Evolutionary conservation across 768 basidiomycete genomes (phyloP).

Genomic region (Calocybe gangraenosa): DNA sequence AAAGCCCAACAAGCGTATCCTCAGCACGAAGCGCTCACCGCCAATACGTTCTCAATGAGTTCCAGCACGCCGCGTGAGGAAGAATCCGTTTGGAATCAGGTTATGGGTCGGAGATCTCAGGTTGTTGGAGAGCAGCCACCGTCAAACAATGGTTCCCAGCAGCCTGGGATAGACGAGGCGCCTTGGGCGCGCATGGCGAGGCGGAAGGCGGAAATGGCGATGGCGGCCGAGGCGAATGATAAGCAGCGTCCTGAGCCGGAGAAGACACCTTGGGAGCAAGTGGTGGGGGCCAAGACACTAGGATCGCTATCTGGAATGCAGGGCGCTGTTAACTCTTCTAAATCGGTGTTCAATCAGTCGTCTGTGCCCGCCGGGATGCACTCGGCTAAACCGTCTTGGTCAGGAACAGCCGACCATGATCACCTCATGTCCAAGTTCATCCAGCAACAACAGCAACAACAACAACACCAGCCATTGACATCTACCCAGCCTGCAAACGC

Average conservation of each 20-base stretch:
- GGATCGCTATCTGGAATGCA: neutral
- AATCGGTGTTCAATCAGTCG: constrained; percentile 7
- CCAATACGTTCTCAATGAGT: neutral
- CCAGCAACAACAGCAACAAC: no score
- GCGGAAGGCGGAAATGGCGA: constrained; percentile 5
- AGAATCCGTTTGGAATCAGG: constrained; percentile 8
- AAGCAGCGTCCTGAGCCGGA: constrained; percentile 1
- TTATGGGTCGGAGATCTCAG: constrained; percentile 2
- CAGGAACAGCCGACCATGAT: constrained; percentile 3
- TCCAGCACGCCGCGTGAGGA: constrained; percentile 1
- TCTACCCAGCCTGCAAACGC: constrained; percentile 2
- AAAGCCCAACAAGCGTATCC: constrained; percentile 1
- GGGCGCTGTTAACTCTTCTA: neutral
- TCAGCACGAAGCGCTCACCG: neutral
- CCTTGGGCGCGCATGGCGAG: constrained; percentile 7
- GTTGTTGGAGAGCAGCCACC: neutral
- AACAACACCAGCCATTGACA: neutral
- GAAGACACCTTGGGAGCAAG: constrained; percentile 6
- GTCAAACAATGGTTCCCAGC: neutral
- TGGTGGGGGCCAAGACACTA: constrained; percentile 6
- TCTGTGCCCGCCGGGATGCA: constrained; percentile 4
- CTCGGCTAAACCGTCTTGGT: constrained; percentile 10
- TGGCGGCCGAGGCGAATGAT: neutral
- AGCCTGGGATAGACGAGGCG: neutral
- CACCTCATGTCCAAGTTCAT: constrained; percentile 1